Base-by-base conservation (phyloP, 495 filamentous ascomycete species). In the Penicillium pancosmium region DNA sequence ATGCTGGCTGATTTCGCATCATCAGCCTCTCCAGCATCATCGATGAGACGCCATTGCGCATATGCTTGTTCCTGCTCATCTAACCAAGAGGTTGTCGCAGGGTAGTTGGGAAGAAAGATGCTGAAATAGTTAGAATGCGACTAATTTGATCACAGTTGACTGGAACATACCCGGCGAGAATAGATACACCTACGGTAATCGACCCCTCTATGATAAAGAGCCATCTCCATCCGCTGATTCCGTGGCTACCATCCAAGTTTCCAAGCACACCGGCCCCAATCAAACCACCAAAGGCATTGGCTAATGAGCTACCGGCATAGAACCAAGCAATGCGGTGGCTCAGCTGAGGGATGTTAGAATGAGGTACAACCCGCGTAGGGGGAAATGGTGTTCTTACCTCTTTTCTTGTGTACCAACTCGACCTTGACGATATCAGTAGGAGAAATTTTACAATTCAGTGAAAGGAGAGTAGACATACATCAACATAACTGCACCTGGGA, bases 1-100 rank as follows among this genome's bases (percentile, higher is more conserved):
- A 72, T 63, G 36, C 55, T 61, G 40, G 34, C 56, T 0, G 69
- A 64, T 12, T 18, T 55, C 1, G 65, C 63, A 27, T 69, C 71
- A 68, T 93, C 90, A 57, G 89, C 88, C 62, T 88, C 79, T 12
- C 91, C 91, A 56, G 91, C 85, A 70, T 96, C 91, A 59, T 90
- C 83, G 55, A 89, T 81, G 1, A 92, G 73, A 2, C 90, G 77
- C 84, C 87, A 92, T 44, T 84, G 73, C 13, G 89, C 90, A 33
- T 92, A 78, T 6, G 82, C 76, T 23, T 81, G 79, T 67, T 92
- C 88, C 60, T 88, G 78, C 49, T 87, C 82, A 6, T 80, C 84
- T 16, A 93, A 72, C 89, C 91, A 91, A 10, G 68, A 71, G 0
- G 89, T 92, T 38, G 90, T 92, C 16, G 87, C 78, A 18, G 91